Evolutionary conservation across 495 filamentous ascomycete genomes (phyloP), one percentile per base, ranked within the genome.

Genomic region (Melanomma pulvis-pyrius): DNA sequence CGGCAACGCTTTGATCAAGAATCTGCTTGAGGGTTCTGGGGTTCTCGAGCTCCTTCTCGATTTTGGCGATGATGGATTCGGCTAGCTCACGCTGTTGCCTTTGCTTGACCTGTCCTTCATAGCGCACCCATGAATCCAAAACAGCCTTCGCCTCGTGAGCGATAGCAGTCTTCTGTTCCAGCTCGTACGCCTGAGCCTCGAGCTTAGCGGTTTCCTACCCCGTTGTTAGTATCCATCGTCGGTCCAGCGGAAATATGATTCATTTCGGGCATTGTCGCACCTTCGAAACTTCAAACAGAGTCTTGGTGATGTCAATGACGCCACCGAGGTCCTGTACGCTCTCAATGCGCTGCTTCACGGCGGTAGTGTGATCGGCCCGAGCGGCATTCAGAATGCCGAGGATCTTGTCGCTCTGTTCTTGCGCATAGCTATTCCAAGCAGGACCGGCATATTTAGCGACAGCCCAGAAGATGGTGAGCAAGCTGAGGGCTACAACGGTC

Each of bases 71-170:
- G 79, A 99, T 82, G 76, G 79, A 83, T 76, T 97, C 88, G 58
- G 94, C 91, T 70, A 99, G 85, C 86, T 99, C 94, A 78, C 84
- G 88, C 85, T 99, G 94, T 83, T 98, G 91, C 75, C 94, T 87
- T 82, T 92, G 89, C 90, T 97, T 99, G 74, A 98, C 92, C 83
- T 98, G 94, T 63, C 89, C 84, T 83, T 99, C 94, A 79, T 99
- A 99, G 73, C 94, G 87, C 61, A 97, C 92, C 94, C 96, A 98
- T 55, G 92, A 97, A 77, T 99, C 94, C 59, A 99, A 87, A 36
- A 97, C 93, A 53, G 84, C 73, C 87, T 97, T 98, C 68, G 93
- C 96, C 85, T 99, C 96, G 59, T 84, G 79, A 28, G 91, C 92
- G 59, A 97, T 82, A 56, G 90, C 88, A 57, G 92, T 96, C 78